Evolutionary conservation across 768 basidiomycete genomes (phyloP), one percentile per base, ranked within the genome.

Genomic region (Tylopilus sp.): DNA sequence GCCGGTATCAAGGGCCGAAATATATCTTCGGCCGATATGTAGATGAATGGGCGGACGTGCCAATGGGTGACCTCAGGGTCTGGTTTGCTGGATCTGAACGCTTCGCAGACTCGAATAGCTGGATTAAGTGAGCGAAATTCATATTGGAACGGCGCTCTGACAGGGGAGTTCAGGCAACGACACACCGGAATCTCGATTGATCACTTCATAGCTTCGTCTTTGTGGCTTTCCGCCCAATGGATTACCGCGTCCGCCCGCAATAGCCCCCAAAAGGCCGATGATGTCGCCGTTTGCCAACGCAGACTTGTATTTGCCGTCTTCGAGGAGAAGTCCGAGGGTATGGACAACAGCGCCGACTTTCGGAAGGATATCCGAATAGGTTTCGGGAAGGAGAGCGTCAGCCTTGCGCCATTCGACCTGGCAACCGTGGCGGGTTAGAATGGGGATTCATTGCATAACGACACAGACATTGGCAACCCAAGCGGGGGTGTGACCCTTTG

Each of bases 141-240:
- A 53, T 56, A 30, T 54, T 54, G 38, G n/a, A 36, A 45, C 33
- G 34, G 46, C 14, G 47, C 48, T 28, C 30, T 40, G 34, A 22
- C 34, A 42, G 48, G 38, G 34, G 36, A 48, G 53, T 50, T 51
- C 43, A 34, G 54, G 47, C 30, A 58, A 59, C 42, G 50, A 72
- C 86, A 52, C 58, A 96, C 96, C 95, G 17, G 93, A 77, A 73
- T 98, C 94, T 45, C 91, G 79, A 71, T 99, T 99, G 61, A 98
- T 71, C 37, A 70, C 67, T 64, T 95, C 87, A 63, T 98, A 99
- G 62, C 72, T 81, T 63, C 67, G 74, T 61, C 57, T 68, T 52
- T 64, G 64, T 55, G 63, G 67, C 37, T 64, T 64, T 64, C 75
- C 76, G 64, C 74, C 75, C n/a, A 92, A 73, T 19, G 91, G 89